Base-by-base conservation (phyloP, 1,284 basidiomycete species). In the Kwoniella shivajii region DNA sequence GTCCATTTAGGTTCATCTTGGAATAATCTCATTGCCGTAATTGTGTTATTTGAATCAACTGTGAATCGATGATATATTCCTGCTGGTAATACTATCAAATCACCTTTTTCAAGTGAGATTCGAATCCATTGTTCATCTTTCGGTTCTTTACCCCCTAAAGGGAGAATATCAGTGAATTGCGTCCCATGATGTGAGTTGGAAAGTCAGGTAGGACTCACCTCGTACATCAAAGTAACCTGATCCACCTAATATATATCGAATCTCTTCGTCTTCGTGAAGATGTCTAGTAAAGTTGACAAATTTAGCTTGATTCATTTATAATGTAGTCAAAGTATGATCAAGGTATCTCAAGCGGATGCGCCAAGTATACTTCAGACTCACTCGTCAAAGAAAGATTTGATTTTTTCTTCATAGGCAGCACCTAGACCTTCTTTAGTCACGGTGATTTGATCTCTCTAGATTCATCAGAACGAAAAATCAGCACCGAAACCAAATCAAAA, bases 261-360 rank as follows among this genome's bases (percentile, higher is more conserved):
- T 92, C 78, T 93, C 91, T 74, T 93, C 90, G 66, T 93, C 91
- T 75, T 93, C 90, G 66, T 93, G 91, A 79, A 93, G 82, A 67
- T 92, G 90, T 69, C 88, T 90, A 56, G 78, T 92, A 82, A 67
- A 92, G 90, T 69, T 88, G 89, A 56, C 6, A 26, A 5, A 14
- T 59, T 55, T 30, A 60, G 53, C 34, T 30, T 4, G 22, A 60
- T 26, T 16, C 27, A 41, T 26, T 9, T 18, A 42, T 33, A 29
- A 30, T 10, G 20, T 37, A 43, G n/a, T 13, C 6, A 16, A 10
- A 16, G 24, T n/a, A n/a, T 39, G 16, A 7, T 10, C 53, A 49
- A 34, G 36, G 16, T 46, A 33, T 6, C 18, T 18, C 2, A 44
- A 18, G 1, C 20, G 30, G 29, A 18, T 30, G 49, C n/a, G n/a